phyloP scores from a whole-genome alignment of 2,329 filamentous ascomycete genomes.

The Nigrograna mackinnonii region DNA sequence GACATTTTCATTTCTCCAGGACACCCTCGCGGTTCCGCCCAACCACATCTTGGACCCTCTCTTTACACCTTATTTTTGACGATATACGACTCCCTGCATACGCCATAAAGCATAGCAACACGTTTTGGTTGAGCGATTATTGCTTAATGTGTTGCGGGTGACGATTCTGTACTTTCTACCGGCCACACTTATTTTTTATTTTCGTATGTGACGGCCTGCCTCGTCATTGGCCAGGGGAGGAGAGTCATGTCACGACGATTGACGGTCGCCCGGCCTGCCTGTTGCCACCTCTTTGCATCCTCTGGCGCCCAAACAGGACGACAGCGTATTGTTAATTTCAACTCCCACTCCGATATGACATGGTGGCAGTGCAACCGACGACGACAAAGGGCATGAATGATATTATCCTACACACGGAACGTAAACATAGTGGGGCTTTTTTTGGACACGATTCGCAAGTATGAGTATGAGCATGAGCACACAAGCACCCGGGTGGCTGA shows the following conservation, averaged over 20 bases:
- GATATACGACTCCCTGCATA: conserved; percentile 42
- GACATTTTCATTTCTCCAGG: conserved; percentile 30
- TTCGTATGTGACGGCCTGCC: conserved; percentile 25
- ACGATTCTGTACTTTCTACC: conserved; percentile 41
- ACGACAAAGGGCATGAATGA: conserved; percentile 11
- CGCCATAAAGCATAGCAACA: conserved; percentile 33
- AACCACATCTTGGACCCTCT: conserved; percentile 33
- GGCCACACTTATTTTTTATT: conserved; percentile 13
- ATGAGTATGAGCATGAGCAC: no score
- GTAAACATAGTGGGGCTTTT: conserved; percentile 18
- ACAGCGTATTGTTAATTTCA: no score
- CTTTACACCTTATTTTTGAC: conserved; percentile 24
- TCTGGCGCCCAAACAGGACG: no score
- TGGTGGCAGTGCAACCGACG: conserved; percentile 20
- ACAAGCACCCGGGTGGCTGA: no score
- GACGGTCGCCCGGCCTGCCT: conserved; percentile 20
- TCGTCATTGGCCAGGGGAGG: conserved; percentile 10
- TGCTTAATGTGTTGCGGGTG: conserved; percentile 32
- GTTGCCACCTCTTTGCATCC: no score
- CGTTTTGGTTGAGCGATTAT: conserved; percentile 19
- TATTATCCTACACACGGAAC: not conserved
- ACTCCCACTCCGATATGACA: not conserved
- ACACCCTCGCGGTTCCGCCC: conserved; percentile 16
- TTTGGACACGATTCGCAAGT: no score
- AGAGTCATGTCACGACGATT: no score